Evolutionary conservation across 2,329 filamentous ascomycete species (phyloP), one percentile per base, ranked within the genome.

Genomic region (Stachybotrys chartarum): DNA sequence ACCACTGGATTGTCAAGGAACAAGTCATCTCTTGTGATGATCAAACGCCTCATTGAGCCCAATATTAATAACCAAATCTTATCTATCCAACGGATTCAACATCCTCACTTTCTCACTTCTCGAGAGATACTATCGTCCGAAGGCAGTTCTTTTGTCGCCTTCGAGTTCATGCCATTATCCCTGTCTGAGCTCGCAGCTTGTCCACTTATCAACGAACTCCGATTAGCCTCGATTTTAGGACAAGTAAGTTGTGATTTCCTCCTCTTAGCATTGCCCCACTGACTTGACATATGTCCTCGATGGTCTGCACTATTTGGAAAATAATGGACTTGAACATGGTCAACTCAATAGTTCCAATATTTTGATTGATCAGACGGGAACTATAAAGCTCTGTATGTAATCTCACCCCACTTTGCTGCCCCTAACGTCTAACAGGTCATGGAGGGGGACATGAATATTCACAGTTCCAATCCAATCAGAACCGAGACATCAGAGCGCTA

Each of bases 141-240:
- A 50, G 32, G 45, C n/a, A 30, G 32, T 32, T 52, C 16, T 30
- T 44, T 49, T 31, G 50, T 55, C 30, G 50, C 32, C 16, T 57
- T 57, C 30, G 50, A 57, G 30, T 57, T 55, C 35, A 57, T 57
- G 50, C 56, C 56, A 49, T n/a, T 57, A 49, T 54, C 50, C 16
- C 18, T 55, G 11, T 52, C 49, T 12, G 53, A 57, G 54, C n/a
- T 55, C 12, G 45, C 45, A 32, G 56, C 48, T 18, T 51, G 51
- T 32, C 56, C 53, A 31, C 46, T 55, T 24, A 18, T 57, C 24
- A 47, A 55, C 39, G 53, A 57, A 16, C 12, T 57, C 14, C 53
- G 53, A 30, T 30, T 57, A 12, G 56, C 50, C 32, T 57, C 45
- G 14, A 50, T 55, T 49, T 30, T 57, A 16, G 53, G 56, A 50